phyloP scores from a whole-genome alignment of 1,139 yeast genomes.

The Kodamaea plutei region DNA sequence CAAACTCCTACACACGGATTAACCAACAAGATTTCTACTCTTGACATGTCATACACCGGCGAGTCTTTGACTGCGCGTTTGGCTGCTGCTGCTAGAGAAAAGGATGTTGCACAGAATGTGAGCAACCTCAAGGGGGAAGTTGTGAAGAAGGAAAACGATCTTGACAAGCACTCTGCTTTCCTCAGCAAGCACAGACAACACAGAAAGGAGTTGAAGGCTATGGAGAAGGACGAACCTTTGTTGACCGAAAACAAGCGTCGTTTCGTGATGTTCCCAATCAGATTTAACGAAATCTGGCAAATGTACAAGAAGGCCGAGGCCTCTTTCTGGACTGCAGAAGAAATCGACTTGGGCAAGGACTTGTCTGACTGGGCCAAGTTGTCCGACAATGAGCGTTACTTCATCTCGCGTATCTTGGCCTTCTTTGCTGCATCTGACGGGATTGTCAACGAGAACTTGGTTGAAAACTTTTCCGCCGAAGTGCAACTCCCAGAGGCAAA shows the following conservation, averaged over 20 bases:
- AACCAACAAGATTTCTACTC: slow-evolving; percentile 43
- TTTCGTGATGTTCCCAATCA: slow-evolving; percentile 94
- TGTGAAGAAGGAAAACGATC: slow-evolving; percentile 17
- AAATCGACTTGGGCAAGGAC: slow-evolving; percentile 93
- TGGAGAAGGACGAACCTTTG: slow-evolving; percentile 87
- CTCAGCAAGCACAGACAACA: slow-evolving; percentile 59
- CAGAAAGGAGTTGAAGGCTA: slow-evolving; percentile 66
- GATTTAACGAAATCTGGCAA: slow-evolving; percentile 97
- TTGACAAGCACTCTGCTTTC: slow-evolving; percentile 48
- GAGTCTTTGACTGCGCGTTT: slow-evolving; percentile 41
- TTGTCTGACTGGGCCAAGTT: slow-evolving; percentile 80
- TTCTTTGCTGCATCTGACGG: slow-evolving; percentile 98
- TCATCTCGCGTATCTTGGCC: slow-evolving; percentile 90
- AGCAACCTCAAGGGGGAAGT: slow-evolving; percentile 21
- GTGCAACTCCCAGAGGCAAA: slow-evolving; percentile 97
- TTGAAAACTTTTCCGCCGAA: slow-evolving; percentile 95
- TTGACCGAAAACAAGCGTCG: slow-evolving; percentile 82
- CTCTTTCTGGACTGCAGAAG: slow-evolving; percentile 99
- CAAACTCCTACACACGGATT: slow-evolving; percentile 49
- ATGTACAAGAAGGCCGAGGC: slow-evolving; percentile 99
- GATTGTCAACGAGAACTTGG: slow-evolving; percentile 93
- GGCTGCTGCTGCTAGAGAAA: slow-evolving; percentile 44
- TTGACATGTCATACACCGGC: slow-evolving; percentile 36
- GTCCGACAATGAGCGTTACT: slow-evolving; percentile 86
- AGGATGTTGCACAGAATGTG: slow-evolving; percentile 33